phyloP scores from a whole-genome alignment of 345 rosid genomes.

The Eutrema yunnanense region DNA sequence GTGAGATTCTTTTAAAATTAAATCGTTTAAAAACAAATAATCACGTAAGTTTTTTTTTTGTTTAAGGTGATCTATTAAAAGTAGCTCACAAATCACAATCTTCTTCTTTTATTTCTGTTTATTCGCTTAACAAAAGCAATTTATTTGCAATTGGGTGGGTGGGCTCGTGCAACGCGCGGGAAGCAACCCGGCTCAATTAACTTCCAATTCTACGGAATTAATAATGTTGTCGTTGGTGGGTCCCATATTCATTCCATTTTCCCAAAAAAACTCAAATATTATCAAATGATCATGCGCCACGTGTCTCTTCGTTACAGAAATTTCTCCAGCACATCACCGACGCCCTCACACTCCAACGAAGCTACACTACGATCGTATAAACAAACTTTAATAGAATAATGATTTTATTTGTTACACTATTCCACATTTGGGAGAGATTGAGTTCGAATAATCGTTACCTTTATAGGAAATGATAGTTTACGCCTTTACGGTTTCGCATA shows the following conservation, averaged over 20 bases:
- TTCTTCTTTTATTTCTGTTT: not conserved
- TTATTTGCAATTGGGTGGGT: not conserved
- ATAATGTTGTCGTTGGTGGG: conserved; percentile 16
- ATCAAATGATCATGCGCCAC: conserved; percentile 14
- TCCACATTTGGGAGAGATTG: not conserved
- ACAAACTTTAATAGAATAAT: not conserved
- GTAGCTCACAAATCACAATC: not conserved
- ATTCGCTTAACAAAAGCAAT: not conserved
- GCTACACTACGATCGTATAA: not conserved
- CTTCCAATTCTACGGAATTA: conserved; percentile 13
- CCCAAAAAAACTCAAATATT: conserved; percentile 1
- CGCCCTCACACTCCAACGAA: conserved; percentile 10
- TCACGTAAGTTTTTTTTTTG: no score
- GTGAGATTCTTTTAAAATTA: not conserved
- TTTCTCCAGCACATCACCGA: conserved; percentile 25
- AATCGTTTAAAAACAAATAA: not conserved
- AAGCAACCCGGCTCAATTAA: not conserved
- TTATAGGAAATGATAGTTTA: not conserved
- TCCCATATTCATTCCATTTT: not conserved
- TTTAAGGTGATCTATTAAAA: not conserved
- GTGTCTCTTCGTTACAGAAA: not conserved
- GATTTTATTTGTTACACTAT: not conserved
- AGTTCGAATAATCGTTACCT: not conserved
- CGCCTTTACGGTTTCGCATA: not conserved
- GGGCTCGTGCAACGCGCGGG: conserved; percentile 22